These are phyloP conservation scores for Pascua sp. DNA, from an alignment of 1,284 basidiomycete species.

Conservation along the genomic window DNA sequence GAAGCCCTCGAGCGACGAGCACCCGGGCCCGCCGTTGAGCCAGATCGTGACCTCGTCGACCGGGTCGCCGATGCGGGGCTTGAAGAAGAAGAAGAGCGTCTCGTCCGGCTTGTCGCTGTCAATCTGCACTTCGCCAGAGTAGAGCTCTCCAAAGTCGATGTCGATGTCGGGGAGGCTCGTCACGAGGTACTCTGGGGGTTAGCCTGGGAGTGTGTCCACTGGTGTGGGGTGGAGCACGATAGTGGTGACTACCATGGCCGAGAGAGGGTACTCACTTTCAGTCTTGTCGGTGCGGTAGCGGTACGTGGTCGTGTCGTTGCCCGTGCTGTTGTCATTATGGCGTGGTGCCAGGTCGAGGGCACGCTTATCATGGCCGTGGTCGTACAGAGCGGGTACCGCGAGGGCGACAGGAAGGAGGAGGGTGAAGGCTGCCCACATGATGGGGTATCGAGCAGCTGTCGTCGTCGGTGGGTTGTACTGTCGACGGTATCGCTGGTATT, in stretches of 20 bases:
- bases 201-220: no score
- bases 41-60: constrained; percentile 32
- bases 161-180: constrained; percentile 20
- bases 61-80: constrained; percentile 20
- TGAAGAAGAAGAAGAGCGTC: constrained; percentile 25
- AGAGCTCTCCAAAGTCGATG: constrained; percentile 26
- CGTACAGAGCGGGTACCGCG: no score
- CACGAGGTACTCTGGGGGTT: constrained; percentile 19
- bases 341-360: no score
- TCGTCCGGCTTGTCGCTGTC: constrained; percentile 10
- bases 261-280: not conserved
- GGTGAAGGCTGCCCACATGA: no score
- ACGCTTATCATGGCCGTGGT: no score
- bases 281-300: constrained; percentile 5
- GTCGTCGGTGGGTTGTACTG: no score
- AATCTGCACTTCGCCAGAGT: constrained; percentile 24
- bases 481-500: no score
- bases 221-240: not conserved
- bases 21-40: constrained; percentile 44
- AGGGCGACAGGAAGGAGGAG: no score
- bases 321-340: no score
- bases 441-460: no score
- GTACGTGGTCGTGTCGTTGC: not conserved
- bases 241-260: no score
- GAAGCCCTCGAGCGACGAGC: constrained; percentile 71